Base-by-base conservation (phyloP, 2,329 filamentous ascomycete species). In the Fusarium torreyae region DNA sequence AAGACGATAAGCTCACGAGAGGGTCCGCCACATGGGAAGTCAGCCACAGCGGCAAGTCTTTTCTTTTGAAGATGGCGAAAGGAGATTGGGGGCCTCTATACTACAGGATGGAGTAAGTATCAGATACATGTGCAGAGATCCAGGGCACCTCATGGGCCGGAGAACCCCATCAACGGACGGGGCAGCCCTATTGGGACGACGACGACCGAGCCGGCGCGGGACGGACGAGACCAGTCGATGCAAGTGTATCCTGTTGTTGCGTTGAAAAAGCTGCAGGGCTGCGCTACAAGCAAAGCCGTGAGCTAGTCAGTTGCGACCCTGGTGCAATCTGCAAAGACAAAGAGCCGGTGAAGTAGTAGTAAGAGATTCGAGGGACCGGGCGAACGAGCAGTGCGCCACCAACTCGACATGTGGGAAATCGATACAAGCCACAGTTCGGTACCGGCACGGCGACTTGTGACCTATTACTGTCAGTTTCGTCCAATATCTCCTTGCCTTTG, bases 111-210 rank as follows among this genome's bases (percentile, higher is more conserved):
- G 26, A 65, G 45, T 31, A 69, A 63, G 72, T 72, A 74, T 66
- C 57, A 40, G 64, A 69, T 72, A 72, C 72, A 58, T 73, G 36
- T 60, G 51, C 57, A 68, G 53, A 53, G 52, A 69, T 58, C 45
- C 54, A 67, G 60, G 52, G 57, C 45, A 36, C 57, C 43, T 60
- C 17, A 59, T 55, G 34, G 46, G 40, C 61, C 57, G 54, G 66
- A 62, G 70, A 63, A 64, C 60, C 63, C 68, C 59, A 66, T 69
- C 59, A 45, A 55, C 69, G 69, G 71, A 63, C 62, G 53, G 71
- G 60, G 59, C 59, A 72, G 71, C 59, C 59, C 66, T 70, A 72
- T 72, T 72, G 55, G 67, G 51, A 69, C 66, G 54, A 67, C 49
- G 52, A 69, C 52, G 24, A 55, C 60, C 38, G 60, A 61, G 55